Conservation (phyloP, 441 rosid species). For the Gossypium trilobum region DNA sequence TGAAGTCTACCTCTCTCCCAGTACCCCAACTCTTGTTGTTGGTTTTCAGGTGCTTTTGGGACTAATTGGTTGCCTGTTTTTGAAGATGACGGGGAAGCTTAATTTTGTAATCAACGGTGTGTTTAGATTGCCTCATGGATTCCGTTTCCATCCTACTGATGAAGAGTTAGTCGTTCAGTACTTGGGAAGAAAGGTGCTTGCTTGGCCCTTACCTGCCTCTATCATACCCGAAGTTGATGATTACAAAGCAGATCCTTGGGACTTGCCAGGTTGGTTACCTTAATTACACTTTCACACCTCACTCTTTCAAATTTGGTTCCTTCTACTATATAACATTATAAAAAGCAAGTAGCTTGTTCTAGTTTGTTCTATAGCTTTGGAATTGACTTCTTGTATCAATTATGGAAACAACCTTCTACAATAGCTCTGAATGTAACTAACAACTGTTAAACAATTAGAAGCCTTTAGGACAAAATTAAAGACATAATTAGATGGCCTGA, state of each 20-base stretch:
- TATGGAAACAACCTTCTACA: background rate
- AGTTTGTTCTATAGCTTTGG: background rate
- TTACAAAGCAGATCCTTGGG: conserved; percentile 95
- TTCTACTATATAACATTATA: background rate
- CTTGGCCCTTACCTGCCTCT: conserved; percentile 85
- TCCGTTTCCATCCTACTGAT: conserved; percentile 90
- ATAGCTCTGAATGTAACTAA: background rate
- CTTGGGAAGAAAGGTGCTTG: conserved; percentile 53
- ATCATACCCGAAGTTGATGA: conserved; percentile 87
- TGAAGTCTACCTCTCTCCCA: background rate
- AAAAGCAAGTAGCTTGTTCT: background rate
- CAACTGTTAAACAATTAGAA: background rate
- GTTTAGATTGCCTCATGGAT: conserved; percentile 83
- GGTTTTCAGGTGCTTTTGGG: background rate
- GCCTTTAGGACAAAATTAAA: background rate
- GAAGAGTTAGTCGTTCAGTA: conserved; percentile 88
- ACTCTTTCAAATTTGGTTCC: background rate
- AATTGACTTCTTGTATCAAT: background rate
- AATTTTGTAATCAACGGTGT: conserved; percentile 71
- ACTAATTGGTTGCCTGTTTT: background rate
- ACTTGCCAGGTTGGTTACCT: conserved; percentile 70
- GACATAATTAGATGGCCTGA: background rate
- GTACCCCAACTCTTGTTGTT: background rate
- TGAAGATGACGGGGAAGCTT: conserved; percentile 72
- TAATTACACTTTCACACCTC: background rate